These are phyloP conservation scores for Syncephalastrum contaminatum DNA, from an alignment of 371 early-diverging fungal species.

Conservation along the genomic window DNA sequence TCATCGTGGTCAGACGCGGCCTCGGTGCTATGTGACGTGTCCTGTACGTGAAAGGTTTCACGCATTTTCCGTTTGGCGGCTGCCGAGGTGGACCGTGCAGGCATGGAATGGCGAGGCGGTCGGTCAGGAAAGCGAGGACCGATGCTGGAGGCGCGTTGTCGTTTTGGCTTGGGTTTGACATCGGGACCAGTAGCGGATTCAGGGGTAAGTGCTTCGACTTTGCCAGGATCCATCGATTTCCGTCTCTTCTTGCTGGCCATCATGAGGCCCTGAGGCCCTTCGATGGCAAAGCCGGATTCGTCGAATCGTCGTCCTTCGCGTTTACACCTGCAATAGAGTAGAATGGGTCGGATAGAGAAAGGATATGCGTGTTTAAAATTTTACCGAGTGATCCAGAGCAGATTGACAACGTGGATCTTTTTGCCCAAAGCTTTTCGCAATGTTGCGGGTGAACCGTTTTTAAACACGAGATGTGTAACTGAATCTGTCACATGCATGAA, in stretches of 20 bases:
- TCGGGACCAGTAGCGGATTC: not conserved
- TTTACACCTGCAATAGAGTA: constrained; percentile 24
- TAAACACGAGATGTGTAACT: constrained; percentile 45
- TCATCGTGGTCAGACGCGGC: too few species aligned
- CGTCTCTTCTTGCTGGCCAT: constrained; percentile 30
- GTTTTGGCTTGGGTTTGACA: constrained; percentile 7
- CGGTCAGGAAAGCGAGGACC: not conserved
- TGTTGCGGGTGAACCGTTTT: constrained; percentile 46
- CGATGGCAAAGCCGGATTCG: constrained; percentile 37
- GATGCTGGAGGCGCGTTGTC: constrained; percentile 4
- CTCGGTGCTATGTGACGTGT: too few species aligned
- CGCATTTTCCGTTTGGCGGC: not conserved
- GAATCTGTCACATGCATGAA: constrained; percentile 24
- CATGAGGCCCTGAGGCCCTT: constrained; percentile 28
- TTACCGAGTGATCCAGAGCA: constrained; percentile 40
- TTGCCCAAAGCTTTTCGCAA: constrained; percentile 36
- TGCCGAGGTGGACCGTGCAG: constrained; percentile 1
- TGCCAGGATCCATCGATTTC: constrained; percentile 50
- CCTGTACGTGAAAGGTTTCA: too few species aligned
- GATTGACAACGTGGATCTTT: constrained; percentile 32
- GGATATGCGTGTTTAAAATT: not conserved
- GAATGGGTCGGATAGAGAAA: not conserved
- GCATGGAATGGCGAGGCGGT: constrained; percentile 1
- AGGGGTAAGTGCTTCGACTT: constrained; percentile 29
- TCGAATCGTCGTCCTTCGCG: constrained; percentile 29